Base-by-base conservation (phyloP, 371 early-diverging fungal genomes). In the Mortierella sp. region DNA sequence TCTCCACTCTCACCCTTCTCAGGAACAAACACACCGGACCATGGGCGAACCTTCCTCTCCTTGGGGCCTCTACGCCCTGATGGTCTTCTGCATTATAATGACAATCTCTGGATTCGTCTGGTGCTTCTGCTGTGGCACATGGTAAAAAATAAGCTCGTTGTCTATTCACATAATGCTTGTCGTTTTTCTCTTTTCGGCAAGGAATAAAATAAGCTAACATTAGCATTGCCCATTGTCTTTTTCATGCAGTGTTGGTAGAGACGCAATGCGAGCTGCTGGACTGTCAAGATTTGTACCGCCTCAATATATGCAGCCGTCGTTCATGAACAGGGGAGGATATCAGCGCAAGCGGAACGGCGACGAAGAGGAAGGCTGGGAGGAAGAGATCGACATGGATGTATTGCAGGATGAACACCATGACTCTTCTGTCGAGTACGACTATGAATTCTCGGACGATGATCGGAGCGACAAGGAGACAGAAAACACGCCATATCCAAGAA, bases 61-160 rank as follows among this genome's bases (percentile, higher is more conserved):
- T 14, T 86, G 86, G 86, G 77, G 86, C 5, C 73, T 82, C 14
- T 82, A 79, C 55, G 75, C 70, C 70, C 70, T 86, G 3, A 77
- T 82, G 71, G 74, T 77, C 31, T 34, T 79, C 51, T 86, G 86
- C 72, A 71, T 77, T 59, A 77, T 74, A n/a, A 31, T 79, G 2
- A 24, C 80, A 46, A 61, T 86, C 73, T 79, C 82, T 55, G 86
- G 86, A 28, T 73, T 86, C 73, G 77, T 82, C 48, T 86, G 86
- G 86, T 86, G 86, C 46, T 55, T 82, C 71, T 86, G 86, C 44
- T 86, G 86, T 77, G 86, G 86, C 46, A 86, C 86, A 69, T 86
- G 86, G 86, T 86, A 79, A 40, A 28, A 5, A 40, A 11, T 21
- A 13, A 0, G 26, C 51, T 37, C 67, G 9, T 9, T 55, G 28